A percentile compares a stretch with the other conserved stretches of the same genome.
phyloP scores from a whole-genome alignment of 2,329 filamentous ascomycete genomes.

The Phyllosticta citribraziliensis region DNA sequence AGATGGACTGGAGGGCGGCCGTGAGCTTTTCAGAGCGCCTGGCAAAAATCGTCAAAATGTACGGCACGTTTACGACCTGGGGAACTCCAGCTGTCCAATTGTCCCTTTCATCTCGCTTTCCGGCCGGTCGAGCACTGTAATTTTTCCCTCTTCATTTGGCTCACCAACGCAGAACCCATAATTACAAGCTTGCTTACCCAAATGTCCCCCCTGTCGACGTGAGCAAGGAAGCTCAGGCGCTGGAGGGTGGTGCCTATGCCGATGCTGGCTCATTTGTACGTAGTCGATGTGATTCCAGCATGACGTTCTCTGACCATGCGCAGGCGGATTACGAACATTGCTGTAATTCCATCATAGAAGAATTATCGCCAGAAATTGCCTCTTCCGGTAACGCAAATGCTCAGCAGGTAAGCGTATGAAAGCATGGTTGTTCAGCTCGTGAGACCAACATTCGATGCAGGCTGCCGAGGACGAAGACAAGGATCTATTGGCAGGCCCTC shows the following conservation, averaged over 20 bases:
- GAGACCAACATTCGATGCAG: neutral
- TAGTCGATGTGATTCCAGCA: neutral
- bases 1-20: conserved; percentile 26
- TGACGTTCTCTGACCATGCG: conserved; percentile 15
- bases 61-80: conserved; percentile 16
- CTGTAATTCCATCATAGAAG: conserved; percentile 12
- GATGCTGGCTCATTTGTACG: conserved; percentile 48
- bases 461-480: neutral
- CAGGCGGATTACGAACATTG: conserved; percentile 26
- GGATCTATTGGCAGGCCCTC: neutral
- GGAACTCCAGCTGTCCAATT: neutral
- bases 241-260: conserved; percentile 57
- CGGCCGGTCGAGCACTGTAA: neutral
- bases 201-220: conserved; percentile 38
- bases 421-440: neutral
- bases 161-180: conserved; percentile 33
- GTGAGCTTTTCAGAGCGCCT: conserved; percentile 38
- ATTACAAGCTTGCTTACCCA: conserved; percentile 37
- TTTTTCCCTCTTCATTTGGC: neutral
- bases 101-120: neutral
- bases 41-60: conserved; percentile 37
- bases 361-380: neutral
- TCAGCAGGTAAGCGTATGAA: conserved; percentile 2
- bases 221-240: conserved; percentile 49
- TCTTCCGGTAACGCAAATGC: neutral